A percentile compares a stretch with the other conserved stretches of the same genome.
Evolutionary conservation across 1,284 basidiomycete species (phyloP).

Genomic region (Inonotus obliquus): DNA sequence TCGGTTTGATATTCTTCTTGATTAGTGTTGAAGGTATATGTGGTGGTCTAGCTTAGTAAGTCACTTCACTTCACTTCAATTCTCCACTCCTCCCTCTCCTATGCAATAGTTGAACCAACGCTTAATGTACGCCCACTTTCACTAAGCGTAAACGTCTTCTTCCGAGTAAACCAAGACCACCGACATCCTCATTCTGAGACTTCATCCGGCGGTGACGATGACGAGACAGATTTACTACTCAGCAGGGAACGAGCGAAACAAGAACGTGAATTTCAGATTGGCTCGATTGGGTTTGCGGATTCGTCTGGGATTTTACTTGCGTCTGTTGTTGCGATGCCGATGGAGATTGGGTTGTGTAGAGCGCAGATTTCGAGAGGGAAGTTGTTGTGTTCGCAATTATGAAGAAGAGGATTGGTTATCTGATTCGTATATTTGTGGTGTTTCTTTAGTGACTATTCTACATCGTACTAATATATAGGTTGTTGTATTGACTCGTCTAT

Average conservation of each 20-base stretch:
- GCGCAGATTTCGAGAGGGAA: slow-evolving; percentile 72
- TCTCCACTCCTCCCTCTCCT: background rate
- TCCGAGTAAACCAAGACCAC: slow-evolving; percentile 74
- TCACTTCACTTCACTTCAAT: slow-evolving; percentile 17
- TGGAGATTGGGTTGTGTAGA: slow-evolving; percentile 76
- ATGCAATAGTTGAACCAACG: no score
- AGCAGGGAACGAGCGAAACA: slow-evolving; percentile 52
- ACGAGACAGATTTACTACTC: slow-evolving; percentile 9
- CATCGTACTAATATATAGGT: no score
- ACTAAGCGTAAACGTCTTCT: slow-evolving; percentile 80
- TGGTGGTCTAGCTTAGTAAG: slow-evolving; percentile 89
- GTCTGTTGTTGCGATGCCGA: slow-evolving; percentile 75
- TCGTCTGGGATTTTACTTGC: slow-evolving; percentile 77
- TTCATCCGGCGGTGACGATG: no score
- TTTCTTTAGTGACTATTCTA: background rate
- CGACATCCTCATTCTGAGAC: slow-evolving; percentile 31
- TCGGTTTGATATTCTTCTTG: slow-evolving; percentile 69
- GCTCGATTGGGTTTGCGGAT: slow-evolving; percentile 78
- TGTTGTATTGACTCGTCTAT: no score
- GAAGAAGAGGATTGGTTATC: slow-evolving; percentile 21
- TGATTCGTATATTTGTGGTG: background rate
- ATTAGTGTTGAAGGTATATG: slow-evolving; percentile 85
- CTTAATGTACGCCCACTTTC: no score
- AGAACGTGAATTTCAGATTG: slow-evolving; percentile 86
- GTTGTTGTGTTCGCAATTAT: slow-evolving; percentile 67